Conservation (phyloP, 2,329 filamentous ascomycete species). For the Phyllosticta citribraziliensis region DNA sequence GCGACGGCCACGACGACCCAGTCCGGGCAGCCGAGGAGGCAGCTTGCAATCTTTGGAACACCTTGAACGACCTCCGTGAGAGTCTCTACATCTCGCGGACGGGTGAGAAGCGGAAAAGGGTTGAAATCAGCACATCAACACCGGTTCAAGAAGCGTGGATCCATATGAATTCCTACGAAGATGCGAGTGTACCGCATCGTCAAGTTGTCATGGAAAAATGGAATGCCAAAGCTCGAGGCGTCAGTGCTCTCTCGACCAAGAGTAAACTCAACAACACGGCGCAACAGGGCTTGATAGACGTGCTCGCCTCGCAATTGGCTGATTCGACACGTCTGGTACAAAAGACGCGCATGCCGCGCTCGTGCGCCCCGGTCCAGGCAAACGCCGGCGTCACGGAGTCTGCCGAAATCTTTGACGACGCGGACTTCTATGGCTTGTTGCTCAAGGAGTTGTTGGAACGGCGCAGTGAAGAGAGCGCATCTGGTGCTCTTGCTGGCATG, state of each 20-base stretch:
- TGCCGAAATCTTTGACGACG: slow-evolving; percentile 73
- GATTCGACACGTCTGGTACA: slow-evolving; percentile 58
- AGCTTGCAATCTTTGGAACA: slow-evolving; percentile 75
- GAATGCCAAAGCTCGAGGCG: slow-evolving; percentile 66
- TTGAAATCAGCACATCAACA: slow-evolving; percentile 43
- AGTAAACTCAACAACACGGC: slow-evolving; percentile 50
- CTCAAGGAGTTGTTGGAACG: slow-evolving; percentile 91
- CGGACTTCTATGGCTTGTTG: slow-evolving; percentile 86
- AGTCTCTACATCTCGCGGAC: slow-evolving; percentile 45
- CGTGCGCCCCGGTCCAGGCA: slow-evolving; percentile 63
- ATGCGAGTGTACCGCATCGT: slow-evolving; percentile 49
- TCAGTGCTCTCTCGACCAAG: slow-evolving; percentile 46
- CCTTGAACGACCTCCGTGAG: slow-evolving; percentile 60
- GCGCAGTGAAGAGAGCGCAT: slow-evolving; percentile 55
- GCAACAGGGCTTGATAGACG: slow-evolving; percentile 55
- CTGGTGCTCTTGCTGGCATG: slow-evolving; percentile 35
- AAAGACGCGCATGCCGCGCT: slow-evolving; percentile 61
- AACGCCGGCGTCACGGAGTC: slow-evolving; percentile 42
- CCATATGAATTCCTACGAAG: slow-evolving; percentile 58
- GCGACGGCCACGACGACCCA: slow-evolving; percentile 28
- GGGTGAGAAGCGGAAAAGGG: slow-evolving; percentile 51
- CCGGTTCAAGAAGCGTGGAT: slow-evolving; percentile 61
- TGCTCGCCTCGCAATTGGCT: slow-evolving; percentile 58
- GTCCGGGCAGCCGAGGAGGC: slow-evolving; percentile 76
- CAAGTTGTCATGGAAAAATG: slow-evolving; percentile 76